Evolutionary conservation across 2,329 filamentous ascomycete species (phyloP), one percentile per base, ranked within the genome.

Genomic region (Cryphonectria japonica): DNA sequence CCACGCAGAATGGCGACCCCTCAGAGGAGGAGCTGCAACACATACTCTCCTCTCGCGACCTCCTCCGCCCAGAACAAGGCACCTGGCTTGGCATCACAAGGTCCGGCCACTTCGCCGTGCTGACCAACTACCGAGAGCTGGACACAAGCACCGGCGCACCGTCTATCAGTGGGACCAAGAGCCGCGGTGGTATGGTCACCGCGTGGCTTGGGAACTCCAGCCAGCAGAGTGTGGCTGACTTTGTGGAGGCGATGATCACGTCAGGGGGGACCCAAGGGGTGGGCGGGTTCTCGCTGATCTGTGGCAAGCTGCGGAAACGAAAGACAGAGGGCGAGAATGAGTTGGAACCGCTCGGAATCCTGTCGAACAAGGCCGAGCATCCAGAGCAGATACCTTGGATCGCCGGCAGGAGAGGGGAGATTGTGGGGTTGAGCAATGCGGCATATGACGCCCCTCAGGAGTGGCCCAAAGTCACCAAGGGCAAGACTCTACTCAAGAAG

Each of bases 211-310:
- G 83, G 2, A 84, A 83, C 32, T 79, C 84, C 14, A 80, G 83
- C 0, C 79, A 82, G n/a, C 83, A 87, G 75, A 79, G 80, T 22
- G 82, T 87, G 1, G 78, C 82, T 43, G 79, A 85, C 3, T 89
- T 88, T 74, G 86, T 89, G 22, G 76, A 83, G 68, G 80, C 82
- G 13, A 81, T 90, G 75, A 83, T 90, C 65, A 82, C 84, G 57
- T 84, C 84, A 39, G 82, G 82, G 32, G 83, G 86, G 13, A 85
- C 89, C 32, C 86, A 86, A 75, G 88, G 87, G 66, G 87, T 91
- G 22, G 90, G 90, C 8, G 89, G 90, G 0, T 92, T 92, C 77
- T 90, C 88, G 34, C 85, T 92, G 76, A 83, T 91, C n/a, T 91
- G 89, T 73, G 88, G 88, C 11, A 90, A 89, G 76, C 80, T 92